phyloP scores from a whole-genome alignment of 2,329 filamentous ascomycete species.

The Samsoniella hepiali region DNA sequence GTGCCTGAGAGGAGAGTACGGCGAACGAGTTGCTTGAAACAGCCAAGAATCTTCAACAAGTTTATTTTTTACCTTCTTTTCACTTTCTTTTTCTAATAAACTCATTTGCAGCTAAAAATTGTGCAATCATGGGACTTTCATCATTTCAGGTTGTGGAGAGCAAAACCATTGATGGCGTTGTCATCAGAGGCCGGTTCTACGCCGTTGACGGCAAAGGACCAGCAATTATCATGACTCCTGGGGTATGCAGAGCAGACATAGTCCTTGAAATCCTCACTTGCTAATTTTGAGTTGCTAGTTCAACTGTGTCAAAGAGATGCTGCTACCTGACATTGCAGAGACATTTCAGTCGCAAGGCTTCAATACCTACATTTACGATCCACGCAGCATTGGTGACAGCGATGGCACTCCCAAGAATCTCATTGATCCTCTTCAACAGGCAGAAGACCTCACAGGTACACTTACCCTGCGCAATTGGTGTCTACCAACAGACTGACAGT shows the following conservation, averaged over 20 bases:
- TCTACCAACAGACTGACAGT: background rate
- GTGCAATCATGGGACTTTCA: background rate
- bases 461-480: background rate
- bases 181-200: constrained; percentile 37
- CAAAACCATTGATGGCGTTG: constrained; percentile 39
- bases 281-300: constrained; percentile 9
- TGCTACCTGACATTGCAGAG: constrained; percentile 32
- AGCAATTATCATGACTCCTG: constrained; percentile 30
- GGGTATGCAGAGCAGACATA: constrained; percentile 22
- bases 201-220: constrained; percentile 27
- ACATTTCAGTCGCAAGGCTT: constrained; percentile 33
- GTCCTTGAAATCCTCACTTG: background rate
- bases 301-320: constrained; percentile 30
- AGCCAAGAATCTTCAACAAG: background rate
- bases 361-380: constrained; percentile 37
- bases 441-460: constrained; percentile 22
- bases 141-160: constrained; percentile 34
- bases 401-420: constrained; percentile 38
- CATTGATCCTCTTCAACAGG: constrained; percentile 22
- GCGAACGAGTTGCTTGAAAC: background rate
- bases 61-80: background rate
- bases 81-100: background rate
- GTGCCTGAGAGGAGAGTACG: background rate
- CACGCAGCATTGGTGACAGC: constrained; percentile 34
- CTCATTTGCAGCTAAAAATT: background rate